Conservation (phyloP, 768 basidiomycete genomes). For the Suillus paluster region DNA sequence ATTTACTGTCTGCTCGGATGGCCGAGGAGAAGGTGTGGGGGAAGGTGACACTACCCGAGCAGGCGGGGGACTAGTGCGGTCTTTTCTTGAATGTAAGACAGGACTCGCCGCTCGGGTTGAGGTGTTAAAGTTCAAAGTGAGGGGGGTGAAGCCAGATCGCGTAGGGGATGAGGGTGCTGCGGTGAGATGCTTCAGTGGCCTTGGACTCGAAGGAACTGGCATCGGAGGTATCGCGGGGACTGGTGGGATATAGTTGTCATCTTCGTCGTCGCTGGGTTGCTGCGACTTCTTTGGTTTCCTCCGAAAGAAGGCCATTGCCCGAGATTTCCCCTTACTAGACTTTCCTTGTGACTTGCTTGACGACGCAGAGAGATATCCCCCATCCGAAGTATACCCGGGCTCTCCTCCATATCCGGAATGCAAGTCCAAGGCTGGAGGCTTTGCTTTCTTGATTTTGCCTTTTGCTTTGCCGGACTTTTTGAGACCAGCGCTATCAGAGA, state of each 20-base stretch:
- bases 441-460: slow-evolving; percentile 23
- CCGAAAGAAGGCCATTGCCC: slow-evolving; percentile 39
- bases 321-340: slow-evolving; percentile 32
- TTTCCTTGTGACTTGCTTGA: slow-evolving; percentile 37
- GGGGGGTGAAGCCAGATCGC: slow-evolving; percentile 32
- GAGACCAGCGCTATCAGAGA: slow-evolving; percentile 24
- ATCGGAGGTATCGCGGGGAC: slow-evolving; percentile 35
- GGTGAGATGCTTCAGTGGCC: slow-evolving; percentile 26
- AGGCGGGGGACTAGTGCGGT: slow-evolving; percentile 26
- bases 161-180: slow-evolving; percentile 29
- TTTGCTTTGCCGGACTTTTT: slow-evolving; percentile 28
- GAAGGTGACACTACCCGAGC: slow-evolving; percentile 13
- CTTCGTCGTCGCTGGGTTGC: slow-evolving; percentile 34
- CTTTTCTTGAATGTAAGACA: slow-evolving; percentile 18
- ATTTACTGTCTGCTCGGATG: too few species aligned
- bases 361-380: slow-evolving; percentile 38
- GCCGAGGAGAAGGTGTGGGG: neutral
- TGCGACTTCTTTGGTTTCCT: slow-evolving; percentile 32
- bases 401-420: slow-evolving; percentile 25
- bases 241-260: slow-evolving; percentile 32
- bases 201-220: slow-evolving; percentile 34
- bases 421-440: slow-evolving; percentile 20
- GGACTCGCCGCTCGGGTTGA: slow-evolving; percentile 15
- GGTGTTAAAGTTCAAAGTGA: slow-evolving; percentile 26
- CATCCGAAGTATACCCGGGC: slow-evolving; percentile 30